Evolutionary conservation across 139 green algal species (phyloP).

Genomic region (Chlorella sp.): DNA sequence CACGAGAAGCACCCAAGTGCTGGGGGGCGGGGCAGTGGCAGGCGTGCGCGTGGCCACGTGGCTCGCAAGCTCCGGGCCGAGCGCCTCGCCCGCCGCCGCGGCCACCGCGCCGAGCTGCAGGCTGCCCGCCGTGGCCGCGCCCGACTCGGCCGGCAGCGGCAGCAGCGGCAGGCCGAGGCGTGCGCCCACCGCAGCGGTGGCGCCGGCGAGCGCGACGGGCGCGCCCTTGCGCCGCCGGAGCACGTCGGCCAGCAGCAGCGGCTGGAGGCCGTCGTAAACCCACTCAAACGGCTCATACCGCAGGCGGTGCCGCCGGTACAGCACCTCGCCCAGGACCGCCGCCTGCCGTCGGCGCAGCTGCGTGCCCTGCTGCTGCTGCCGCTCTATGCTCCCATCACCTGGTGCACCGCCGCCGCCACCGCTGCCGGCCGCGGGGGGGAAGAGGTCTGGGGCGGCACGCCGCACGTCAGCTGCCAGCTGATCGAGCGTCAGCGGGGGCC

Average conservation of each 20-base stretch:
- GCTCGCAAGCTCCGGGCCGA: conserved; percentile 39
- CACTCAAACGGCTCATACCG: conserved; percentile 71
- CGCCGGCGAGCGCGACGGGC: conserved; percentile 42
- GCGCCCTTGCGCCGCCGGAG: conserved; percentile 40
- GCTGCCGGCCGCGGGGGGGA: neutral
- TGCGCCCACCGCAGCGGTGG: conserved; percentile 37
- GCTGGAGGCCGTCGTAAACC: conserved; percentile 75
- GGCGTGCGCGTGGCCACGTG: conserved; percentile 36
- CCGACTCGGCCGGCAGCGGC: conserved; percentile 23
- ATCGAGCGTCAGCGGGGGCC: neutral
- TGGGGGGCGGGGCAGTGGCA: no score
- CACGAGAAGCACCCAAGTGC: conserved; percentile 12
- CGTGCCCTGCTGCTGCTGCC: neutral
- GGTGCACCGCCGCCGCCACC: neutral
- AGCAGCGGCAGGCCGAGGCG: conserved; percentile 44
- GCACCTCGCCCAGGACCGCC: conserved; percentile 7
- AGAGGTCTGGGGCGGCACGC: neutral
- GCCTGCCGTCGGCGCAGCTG: neutral
- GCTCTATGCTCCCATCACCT: neutral
- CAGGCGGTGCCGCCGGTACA: conserved; percentile 35
- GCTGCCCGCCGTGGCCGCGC: neutral
- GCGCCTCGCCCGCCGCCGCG: conserved; percentile 2
- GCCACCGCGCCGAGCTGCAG: no score
- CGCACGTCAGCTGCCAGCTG: conserved; percentile 12
- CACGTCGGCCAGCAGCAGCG: conserved; percentile 54